Evolutionary conservation across 148 eudicot genomes (phyloP), one percentile per base, ranked within the genome.

Genomic region (Chenopodium quinoa): DNA sequence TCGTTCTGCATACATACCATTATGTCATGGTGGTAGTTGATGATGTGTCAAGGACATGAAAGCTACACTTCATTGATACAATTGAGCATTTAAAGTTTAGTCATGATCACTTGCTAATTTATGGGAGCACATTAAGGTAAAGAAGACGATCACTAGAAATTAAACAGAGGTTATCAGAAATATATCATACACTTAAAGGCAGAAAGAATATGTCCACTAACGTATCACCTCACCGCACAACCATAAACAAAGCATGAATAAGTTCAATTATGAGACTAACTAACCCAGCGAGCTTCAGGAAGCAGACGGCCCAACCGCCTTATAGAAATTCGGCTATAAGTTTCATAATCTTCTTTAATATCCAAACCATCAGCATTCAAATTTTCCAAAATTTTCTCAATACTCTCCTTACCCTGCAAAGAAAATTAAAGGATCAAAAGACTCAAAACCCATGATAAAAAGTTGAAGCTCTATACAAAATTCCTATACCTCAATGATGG

Each of bases 211-310:
- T 62, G 27, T 62, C 66, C 66, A 62, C 66, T 20, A 34, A 69
- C 1, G 16, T 34, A 32, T 69, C 29, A 34, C 27, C 31, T 76
- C 13, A 23, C 16, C n/a, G 48, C 63, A 37, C 52, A 44, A 12
- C 29, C 62, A 67, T n/a, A 64, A 77, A 37, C 31, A 74, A 73
- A 66, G 50, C 32, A 27, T 60, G 76, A 76, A 47, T 0, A 32
- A 66, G 66, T 31, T 50, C 69, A 83, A 73, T 56, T 9, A 63
- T 2, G 70, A 16, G 40, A 84, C 88, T 65, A 76, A 93, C 95
- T 73, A 72, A 93, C 97, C 95, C 95, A 92, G 48, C 91, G 92
- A 88, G 91, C 91, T 76, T 93, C 95, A 32, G 97, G 95, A 84
- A 93, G 92, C 73, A 93, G 87, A 79, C 97, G 93, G 62, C 97